Percentiles rank a stretch among this genome's conserved stretches.
These are phyloP conservation scores for Ogataea paraovalis DNA, from an alignment of 805 yeast genomes.

Conservation along the genomic window DNA sequence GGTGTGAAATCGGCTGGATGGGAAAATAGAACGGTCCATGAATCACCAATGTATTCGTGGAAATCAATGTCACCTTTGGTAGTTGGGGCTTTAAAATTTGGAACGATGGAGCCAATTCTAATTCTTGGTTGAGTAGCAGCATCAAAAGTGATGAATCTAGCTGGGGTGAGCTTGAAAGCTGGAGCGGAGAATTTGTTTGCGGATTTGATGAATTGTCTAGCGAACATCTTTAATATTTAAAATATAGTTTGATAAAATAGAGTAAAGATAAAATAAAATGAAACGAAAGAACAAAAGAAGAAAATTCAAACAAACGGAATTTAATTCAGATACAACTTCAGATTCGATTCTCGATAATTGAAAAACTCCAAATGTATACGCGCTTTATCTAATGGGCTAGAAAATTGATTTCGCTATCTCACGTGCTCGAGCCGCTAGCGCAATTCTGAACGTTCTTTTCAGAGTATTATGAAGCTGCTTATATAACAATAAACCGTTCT, in stretches of 20 bases:
- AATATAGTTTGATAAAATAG: not conserved
- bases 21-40: slow-evolving; percentile 86
- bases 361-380: too few relatives aligned
- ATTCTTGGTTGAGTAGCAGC: slow-evolving; percentile 56
- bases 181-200: slow-evolving; percentile 4
- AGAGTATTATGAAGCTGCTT: too few relatives aligned
- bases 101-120: slow-evolving; percentile 82
- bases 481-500: too few relatives aligned
- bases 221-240: slow-evolving; percentile 13
- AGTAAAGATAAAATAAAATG: not conserved
- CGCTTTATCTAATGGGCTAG: too few relatives aligned
- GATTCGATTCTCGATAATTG: too few relatives aligned
- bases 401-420: too few relatives aligned
- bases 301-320: too few relatives aligned
- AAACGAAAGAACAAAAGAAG: not conserved
- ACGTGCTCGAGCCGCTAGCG: too few relatives aligned
- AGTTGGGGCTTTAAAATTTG: slow-evolving; percentile 80
- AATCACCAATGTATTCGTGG: slow-evolving; percentile 81
- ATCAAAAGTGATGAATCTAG: slow-evolving; percentile 41
- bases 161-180: slow-evolving; percentile 9
- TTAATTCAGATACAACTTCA: too few relatives aligned
- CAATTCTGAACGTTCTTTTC: too few relatives aligned
- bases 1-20: slow-evolving; percentile 98
- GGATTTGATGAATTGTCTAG: slow-evolving; percentile 19
- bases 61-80: slow-evolving; percentile 80